Evolutionary conservation across 495 filamentous ascomycete species (phyloP), one percentile per base, ranked within the genome.

Genomic region (Amorphotheca resinae): DNA sequence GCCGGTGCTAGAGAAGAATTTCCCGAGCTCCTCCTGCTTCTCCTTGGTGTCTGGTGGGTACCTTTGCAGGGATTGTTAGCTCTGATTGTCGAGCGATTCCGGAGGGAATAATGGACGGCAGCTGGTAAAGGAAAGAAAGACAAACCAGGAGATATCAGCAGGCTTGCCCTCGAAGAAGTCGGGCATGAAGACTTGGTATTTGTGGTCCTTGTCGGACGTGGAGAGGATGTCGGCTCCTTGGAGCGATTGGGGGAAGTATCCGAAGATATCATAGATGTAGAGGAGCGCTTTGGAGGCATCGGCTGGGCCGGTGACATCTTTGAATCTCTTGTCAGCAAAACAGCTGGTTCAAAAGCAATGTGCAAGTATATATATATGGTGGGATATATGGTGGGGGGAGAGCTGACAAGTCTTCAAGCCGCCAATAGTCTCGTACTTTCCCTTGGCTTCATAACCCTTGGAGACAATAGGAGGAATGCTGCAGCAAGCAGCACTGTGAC

Each of bases 1-100:
- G 16, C 76, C 83, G 50, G 75, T 66, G 49, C 71, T 82, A 42
- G 67, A 57, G 67, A 95, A 87, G 74, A 91, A 95, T 20, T 67
- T 68, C 38, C 74, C 73, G 5, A 98, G 66, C 45, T 72, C 75
- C 67, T 83, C 59, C 59, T 77, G 69, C 67, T 95, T 86, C 56
- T 94, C 85, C 15, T 79, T 65, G 36, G 67, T 95, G 60, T 83
- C 69, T 16, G 88, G 83, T 0, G 88, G 88, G 66, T 80, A 84
- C 67, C 66, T 58, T 16, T 17, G 18, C 17, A 22, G 15, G 32
- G 4, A 34, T 34, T 16, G 32, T 34, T 4, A n/a, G 9, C 14
- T 34, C 15, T 34, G 14, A 41, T 23, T 26, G 28, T 32, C 16
- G n/a, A n/a, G n/a, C n/a, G n/a, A n/a, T n/a, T n/a, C n/a, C n/a